A percentile compares a stretch with the other conserved stretches of the same genome.
These are phyloP conservation scores for Mortierella sp. DNA, from an alignment of 371 early-diverging fungal species.

Conservation along the genomic window DNA sequence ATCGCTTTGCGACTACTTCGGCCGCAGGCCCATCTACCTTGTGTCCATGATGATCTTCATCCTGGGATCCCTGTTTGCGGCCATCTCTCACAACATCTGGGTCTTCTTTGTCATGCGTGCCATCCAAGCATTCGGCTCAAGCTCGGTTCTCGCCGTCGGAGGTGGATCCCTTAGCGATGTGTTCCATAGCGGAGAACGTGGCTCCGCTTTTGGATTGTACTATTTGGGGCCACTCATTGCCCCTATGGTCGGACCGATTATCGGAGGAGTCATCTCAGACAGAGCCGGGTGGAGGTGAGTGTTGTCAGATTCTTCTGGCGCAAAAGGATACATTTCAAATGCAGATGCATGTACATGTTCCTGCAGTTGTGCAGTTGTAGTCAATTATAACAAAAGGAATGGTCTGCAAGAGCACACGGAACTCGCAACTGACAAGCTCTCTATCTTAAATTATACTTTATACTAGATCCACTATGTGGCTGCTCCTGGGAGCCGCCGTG, in stretches of 20 bases:
- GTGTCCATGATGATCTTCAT: conserved; percentile 67
- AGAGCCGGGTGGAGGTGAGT: conserved; percentile 60
- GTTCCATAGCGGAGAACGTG: conserved; percentile 69
- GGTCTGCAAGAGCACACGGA: too few species aligned
- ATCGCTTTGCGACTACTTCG: conserved; percentile 68
- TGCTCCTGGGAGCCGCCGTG: conserved; percentile 61
- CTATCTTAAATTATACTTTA: background rate
- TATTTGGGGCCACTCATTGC: conserved; percentile 63
- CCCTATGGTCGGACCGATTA: conserved; percentile 67
- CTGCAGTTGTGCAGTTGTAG: too few species aligned
- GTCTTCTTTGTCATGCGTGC: conserved; percentile 67
- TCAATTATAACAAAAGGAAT: too few species aligned
- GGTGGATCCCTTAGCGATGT: conserved; percentile 77
- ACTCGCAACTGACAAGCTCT: too few species aligned
- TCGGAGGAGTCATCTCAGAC: conserved; percentile 64
- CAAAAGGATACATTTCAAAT: too few species aligned
- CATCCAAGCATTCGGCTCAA: conserved; percentile 73
- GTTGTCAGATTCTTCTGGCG: too few species aligned
- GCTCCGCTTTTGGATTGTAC: conserved; percentile 71
- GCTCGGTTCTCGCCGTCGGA: conserved; percentile 74
- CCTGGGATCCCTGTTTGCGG: conserved; percentile 68
- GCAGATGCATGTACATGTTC: too few species aligned
- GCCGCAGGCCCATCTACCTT: conserved; percentile 73
- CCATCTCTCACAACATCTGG: conserved; percentile 59
- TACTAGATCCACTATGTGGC: conserved; percentile 66